Evolutionary conservation across 2,329 filamentous ascomycete genomes (phyloP).

Genomic region (Verruconis gallopava): DNA sequence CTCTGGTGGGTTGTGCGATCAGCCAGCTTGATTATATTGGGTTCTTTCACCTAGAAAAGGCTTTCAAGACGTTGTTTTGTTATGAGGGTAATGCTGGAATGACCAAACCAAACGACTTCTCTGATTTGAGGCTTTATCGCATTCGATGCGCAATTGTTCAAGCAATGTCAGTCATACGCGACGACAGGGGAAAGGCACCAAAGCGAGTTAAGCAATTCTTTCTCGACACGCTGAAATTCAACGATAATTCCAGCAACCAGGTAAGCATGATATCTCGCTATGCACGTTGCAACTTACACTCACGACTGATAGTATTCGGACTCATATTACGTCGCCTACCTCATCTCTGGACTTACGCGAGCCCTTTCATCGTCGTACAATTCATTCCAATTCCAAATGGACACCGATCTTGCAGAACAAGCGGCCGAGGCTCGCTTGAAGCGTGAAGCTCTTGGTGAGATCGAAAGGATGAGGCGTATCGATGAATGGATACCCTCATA

Average conservation of each 20-base stretch:
- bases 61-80: constrained; percentile 83
- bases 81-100: constrained; percentile 57
- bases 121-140: constrained; percentile 70
- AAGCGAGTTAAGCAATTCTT: constrained; percentile 70
- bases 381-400: constrained; percentile 10
- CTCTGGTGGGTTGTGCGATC: constrained; percentile 63
- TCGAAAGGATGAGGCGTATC: constrained; percentile 49
- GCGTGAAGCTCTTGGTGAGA: constrained; percentile 44
- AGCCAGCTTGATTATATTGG: constrained; percentile 64
- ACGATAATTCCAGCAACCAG: constrained; percentile 82
- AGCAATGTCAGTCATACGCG: constrained; percentile 67
- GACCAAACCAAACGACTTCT: constrained; percentile 82
- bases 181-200: constrained; percentile 63
- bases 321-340: constrained; percentile 70
- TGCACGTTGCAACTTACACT: constrained; percentile 5
- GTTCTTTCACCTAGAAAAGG: constrained; percentile 68
- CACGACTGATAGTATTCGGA: constrained; percentile 54
- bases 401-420: constrained; percentile 36
- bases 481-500: constrained; percentile 56
- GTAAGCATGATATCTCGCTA: constrained; percentile 19
- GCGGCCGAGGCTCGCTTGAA: constrained; percentile 38
- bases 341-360: constrained; percentile 54
- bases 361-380: constrained; percentile 19
- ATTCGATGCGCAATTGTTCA: constrained; percentile 73
- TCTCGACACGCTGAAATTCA: constrained; percentile 78